Conservation (phyloP, 2,329 filamentous ascomycete species). For the Incumbomyces delicatus region DNA sequence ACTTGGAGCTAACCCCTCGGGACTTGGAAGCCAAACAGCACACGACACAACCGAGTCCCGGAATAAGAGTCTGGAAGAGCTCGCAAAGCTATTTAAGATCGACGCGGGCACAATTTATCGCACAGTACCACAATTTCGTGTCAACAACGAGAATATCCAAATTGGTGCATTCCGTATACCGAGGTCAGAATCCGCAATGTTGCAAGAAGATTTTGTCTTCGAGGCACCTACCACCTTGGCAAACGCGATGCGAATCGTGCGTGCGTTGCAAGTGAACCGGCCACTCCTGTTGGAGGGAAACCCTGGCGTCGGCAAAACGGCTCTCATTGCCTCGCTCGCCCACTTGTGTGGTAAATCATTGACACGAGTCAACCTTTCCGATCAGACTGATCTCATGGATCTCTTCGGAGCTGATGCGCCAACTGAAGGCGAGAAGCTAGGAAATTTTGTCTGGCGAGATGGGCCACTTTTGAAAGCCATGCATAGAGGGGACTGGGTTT, state of each 20-base stretch:
- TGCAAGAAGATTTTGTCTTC: slow-evolving; percentile 61
- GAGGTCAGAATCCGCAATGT: slow-evolving; percentile 29
- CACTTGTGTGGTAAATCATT: slow-evolving; percentile 68
- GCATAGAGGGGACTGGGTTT: slow-evolving; percentile 93
- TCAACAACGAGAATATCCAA: slow-evolving; percentile 43
- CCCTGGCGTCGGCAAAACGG: slow-evolving; percentile 97
- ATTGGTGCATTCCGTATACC: slow-evolving; percentile 66
- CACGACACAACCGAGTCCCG: slow-evolving; percentile 63
- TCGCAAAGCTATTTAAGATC: slow-evolving; percentile 55
- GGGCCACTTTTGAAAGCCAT: slow-evolving; percentile 92
- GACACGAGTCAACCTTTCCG: slow-evolving; percentile 91
- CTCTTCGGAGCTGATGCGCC: slow-evolving; percentile 95
- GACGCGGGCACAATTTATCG: slow-evolving; percentile 60
- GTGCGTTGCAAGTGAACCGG: slow-evolving; percentile 79
- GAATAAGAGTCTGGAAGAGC: slow-evolving; percentile 59
- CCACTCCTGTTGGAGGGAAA: slow-evolving; percentile 92
- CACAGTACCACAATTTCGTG: slow-evolving; percentile 48
- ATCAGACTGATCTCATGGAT: slow-evolving; percentile 96
- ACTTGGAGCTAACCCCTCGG: slow-evolving; percentile 87
- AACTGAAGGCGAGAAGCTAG: slow-evolving; percentile 81
- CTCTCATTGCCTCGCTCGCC: slow-evolving; percentile 76
- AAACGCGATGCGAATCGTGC: slow-evolving; percentile 83
- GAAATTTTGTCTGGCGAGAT: slow-evolving; percentile 90
- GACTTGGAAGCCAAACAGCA: slow-evolving; percentile 63
- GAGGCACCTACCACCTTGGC: slow-evolving; percentile 79